Conservation (phyloP, 2,329 filamentous ascomycete genomes). For the Curvularia verruculosa region DNA sequence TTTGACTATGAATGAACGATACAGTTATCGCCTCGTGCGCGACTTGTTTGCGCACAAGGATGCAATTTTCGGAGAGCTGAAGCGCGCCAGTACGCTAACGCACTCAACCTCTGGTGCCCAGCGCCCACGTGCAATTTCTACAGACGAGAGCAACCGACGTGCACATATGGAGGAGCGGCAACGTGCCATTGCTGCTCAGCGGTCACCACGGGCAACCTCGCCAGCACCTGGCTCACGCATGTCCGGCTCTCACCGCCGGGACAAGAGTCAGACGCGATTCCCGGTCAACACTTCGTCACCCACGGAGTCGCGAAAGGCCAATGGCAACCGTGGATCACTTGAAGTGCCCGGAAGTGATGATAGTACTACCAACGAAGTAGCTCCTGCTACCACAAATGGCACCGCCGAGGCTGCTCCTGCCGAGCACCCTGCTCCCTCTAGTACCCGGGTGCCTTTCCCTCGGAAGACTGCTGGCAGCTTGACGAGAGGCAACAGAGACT, state of each 20-base stretch:
- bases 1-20: slow-evolving; percentile 93
- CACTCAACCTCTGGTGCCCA: slow-evolving; percentile 63
- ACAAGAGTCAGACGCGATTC: slow-evolving; percentile 83
- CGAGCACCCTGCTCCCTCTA: slow-evolving; percentile 43
- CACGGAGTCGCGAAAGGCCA: slow-evolving; percentile 59
- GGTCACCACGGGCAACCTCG: slow-evolving; percentile 72
- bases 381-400: slow-evolving; percentile 45
- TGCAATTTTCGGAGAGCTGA: slow-evolving; percentile 92
- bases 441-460: slow-evolving; percentile 43
- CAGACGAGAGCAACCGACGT: slow-evolving; percentile 92
- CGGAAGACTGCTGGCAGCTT: slow-evolving; percentile 46
- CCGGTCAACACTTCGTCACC: slow-evolving; percentile 69
- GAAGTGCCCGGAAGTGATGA: slow-evolving; percentile 75
- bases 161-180: slow-evolving; percentile 93
- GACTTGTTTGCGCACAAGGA: slow-evolving; percentile 95
- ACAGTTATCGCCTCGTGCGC: slow-evolving; percentile 85
- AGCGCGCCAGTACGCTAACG: slow-evolving; percentile 78
- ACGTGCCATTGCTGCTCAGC: slow-evolving; percentile 71
- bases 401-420: slow-evolving; percentile 38
- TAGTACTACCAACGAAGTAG: slow-evolving; percentile 45
- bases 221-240: slow-evolving; percentile 66
- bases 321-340: slow-evolving; percentile 69
- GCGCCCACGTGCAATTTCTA: slow-evolving; percentile 85
- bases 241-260: slow-evolving; percentile 62
- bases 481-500: slow-evolving; percentile 46